Base-by-base conservation (phyloP, 1,284 basidiomycete genomes). In the Trametes sp. region DNA sequence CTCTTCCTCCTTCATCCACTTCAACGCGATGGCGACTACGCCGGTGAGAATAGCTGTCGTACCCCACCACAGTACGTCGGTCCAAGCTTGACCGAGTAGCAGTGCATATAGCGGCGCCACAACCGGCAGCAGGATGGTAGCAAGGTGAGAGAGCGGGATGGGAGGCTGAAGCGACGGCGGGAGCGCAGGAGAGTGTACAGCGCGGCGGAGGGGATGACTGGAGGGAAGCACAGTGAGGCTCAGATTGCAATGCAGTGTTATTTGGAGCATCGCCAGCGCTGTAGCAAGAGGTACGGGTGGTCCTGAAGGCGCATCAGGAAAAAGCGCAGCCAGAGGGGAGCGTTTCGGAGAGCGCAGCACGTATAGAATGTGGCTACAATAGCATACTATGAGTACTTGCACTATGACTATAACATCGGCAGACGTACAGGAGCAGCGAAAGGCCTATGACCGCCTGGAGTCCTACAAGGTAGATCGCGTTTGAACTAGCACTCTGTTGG, bases 11-110 rank as follows among this genome's bases (percentile, higher is more conserved):
- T 29, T 49, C 14, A 69, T 63, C 73, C 73, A 73, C 35, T 57
- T 58, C 36, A 65, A 59, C 3, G 68, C 62, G 29, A 55, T 48
- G n/a, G 63, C 68, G 10, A 74, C 66, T 21, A 74, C 42, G 31
- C 26, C 57, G 10, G 64, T 66, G 48, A 74, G 42, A 11, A 54
- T 29, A 2, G 59, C 63, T 0, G 72, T 44, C 1, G 55, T 52
- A n/a, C 56, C 55, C 74, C 74, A 75, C 73, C 73, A 75, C 0
- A 66, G 46, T 4, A 71, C 51, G 45, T 75, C 74, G 2, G 55
- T 55, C 65, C 63, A 68, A 19, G 62, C 57, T 23, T 63, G 63
- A 9, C 63, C 57, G 10, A 70, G 54, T 4, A 69, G 4, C 1
- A 73, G 54, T 6, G 71, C 62, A 11, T 72, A 61, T 1, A 60